Base-by-base conservation (phyloP, 345 rosid genomes). In the Brassica carinata region DNA sequence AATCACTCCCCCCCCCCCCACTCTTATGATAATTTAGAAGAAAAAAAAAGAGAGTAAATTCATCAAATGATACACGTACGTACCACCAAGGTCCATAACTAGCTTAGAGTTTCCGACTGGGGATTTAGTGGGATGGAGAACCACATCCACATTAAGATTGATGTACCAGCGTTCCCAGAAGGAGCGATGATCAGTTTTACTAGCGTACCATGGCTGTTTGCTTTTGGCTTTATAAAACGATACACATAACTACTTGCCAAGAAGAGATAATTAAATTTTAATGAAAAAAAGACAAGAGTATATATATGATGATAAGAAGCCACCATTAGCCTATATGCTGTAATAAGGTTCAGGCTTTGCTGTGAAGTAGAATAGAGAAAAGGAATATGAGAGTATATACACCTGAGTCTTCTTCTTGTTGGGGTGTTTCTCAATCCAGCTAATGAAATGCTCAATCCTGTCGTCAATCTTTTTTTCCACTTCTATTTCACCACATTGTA, bases 341-440 rank as follows among this genome's bases (percentile, higher is more conserved):
- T 23, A 23, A 23, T 23, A 23, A 23, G 26, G 26, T 23, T 23
- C 26, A 23, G 26, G 26, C 26, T 23, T 23, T 23, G 26, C 26
- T 23, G 26, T 23, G 26, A 23, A 23, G 26, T 23, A 23, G 26
- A 23, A 36, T 7, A 7, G 2, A 51, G 58, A 43, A 4, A 45
- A 3, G 5, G 5, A 53, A 23, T 23, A 53, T 53, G 31, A 0
- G 77, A 65, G 34, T 8, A 34, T 23, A 23, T 23, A 23, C 26
- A 91, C 99, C 97, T 96, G 98, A 80, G 91, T 91, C 84, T 96
- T 96, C 89, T 93, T 93, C 86, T 93, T 93, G 87, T 93, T 93
- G 0, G 97, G 97, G 45, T 91, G 99, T 83, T 92, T 96, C 82
- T 90, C 96, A 5, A 90, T 96, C 98, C 96, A 92, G 84, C 82